phyloP scores from a whole-genome alignment of 495 filamentous ascomycete species.

The Mytilinidion resinicola region DNA sequence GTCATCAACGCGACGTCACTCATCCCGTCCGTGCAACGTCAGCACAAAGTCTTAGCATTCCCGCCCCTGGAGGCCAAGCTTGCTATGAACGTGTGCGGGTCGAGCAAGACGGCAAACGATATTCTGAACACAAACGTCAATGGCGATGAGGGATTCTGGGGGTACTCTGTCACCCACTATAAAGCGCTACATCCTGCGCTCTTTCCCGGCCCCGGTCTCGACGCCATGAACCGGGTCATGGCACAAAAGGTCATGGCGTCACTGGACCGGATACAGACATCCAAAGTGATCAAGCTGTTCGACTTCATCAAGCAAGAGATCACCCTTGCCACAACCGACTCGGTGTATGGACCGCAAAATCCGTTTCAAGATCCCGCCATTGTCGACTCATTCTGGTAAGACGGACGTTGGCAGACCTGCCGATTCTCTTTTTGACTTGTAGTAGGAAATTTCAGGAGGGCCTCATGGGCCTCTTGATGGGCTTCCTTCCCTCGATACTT shows the following conservation, averaged over 20 bases:
- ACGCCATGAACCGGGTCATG: conserved; percentile 41
- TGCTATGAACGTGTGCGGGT: conserved; percentile 30
- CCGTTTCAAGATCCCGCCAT: conserved; percentile 41
- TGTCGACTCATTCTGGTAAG: conserved; percentile 44
- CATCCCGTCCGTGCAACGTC: conserved; percentile 34
- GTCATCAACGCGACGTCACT: conserved; percentile 35
- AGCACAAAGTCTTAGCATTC: conserved; percentile 35
- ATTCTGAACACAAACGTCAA: conserved; percentile 30
- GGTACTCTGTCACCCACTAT: conserved; percentile 32
- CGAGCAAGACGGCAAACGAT: conserved; percentile 29
- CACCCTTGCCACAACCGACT: conserved; percentile 44
- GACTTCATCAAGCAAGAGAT: conserved; percentile 40
- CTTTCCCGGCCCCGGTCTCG: conserved; percentile 31
- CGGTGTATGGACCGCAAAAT: conserved; percentile 47
- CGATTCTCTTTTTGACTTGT: not conserved
- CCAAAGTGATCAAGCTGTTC: conserved; percentile 5
- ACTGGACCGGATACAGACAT: conserved; percentile 17
- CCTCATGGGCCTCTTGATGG: not conserved
- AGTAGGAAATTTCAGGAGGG: not conserved
- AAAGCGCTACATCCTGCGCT: conserved; percentile 33
- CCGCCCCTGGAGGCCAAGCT: conserved; percentile 38
- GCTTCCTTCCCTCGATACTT: not conserved
- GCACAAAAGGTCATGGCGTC: conserved; percentile 27
- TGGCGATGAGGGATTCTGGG: conserved; percentile 31
- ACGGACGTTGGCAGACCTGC: not conserved